Evolutionary conservation across 2,329 filamentous ascomycete species (phyloP).

Genomic region (Xylaria sp.): DNA sequence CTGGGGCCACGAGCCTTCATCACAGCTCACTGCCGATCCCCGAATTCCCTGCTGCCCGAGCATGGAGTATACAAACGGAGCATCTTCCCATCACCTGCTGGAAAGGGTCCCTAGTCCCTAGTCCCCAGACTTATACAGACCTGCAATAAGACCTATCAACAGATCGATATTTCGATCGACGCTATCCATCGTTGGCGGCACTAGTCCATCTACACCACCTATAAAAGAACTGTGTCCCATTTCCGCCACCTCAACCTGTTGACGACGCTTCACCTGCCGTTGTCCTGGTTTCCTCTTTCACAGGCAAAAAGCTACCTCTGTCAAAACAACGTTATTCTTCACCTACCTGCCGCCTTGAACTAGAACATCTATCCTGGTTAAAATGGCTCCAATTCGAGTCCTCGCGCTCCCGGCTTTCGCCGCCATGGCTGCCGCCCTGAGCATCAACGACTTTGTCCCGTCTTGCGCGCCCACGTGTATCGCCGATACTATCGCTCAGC

Average conservation of each 20-base stretch:
- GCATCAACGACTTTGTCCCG: constrained; percentile 44
- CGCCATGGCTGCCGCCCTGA: constrained; percentile 41
- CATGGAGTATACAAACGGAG: constrained; percentile 21
- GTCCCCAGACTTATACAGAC: constrained; percentile 1
- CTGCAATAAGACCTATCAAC: constrained; percentile 10
- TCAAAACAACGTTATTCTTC: background rate
- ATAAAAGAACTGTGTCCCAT: constrained; percentile 24
- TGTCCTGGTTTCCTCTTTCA: constrained; percentile 1
- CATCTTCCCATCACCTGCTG: constrained; percentile 28
- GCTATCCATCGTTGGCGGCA: background rate
- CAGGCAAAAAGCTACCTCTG: background rate
- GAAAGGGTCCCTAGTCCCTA: constrained; percentile 27
- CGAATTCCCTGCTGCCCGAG: background rate
- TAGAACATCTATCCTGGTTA: constrained; percentile 11
- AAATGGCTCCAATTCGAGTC: constrained; percentile 46
- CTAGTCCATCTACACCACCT: background rate
- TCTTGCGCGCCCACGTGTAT: constrained; percentile 44
- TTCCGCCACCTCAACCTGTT: background rate
- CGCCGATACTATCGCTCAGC: constrained; percentile 37
- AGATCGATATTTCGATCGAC: constrained; percentile 31
- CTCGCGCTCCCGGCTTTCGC: constrained; percentile 43
- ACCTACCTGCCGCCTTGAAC: background rate
- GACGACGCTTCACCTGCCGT: background rate
- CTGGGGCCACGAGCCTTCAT: constrained; percentile 30
- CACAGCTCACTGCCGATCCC: constrained; percentile 30